Conservation (phyloP, 805 yeast species). For the Teunomyces atbi region DNA sequence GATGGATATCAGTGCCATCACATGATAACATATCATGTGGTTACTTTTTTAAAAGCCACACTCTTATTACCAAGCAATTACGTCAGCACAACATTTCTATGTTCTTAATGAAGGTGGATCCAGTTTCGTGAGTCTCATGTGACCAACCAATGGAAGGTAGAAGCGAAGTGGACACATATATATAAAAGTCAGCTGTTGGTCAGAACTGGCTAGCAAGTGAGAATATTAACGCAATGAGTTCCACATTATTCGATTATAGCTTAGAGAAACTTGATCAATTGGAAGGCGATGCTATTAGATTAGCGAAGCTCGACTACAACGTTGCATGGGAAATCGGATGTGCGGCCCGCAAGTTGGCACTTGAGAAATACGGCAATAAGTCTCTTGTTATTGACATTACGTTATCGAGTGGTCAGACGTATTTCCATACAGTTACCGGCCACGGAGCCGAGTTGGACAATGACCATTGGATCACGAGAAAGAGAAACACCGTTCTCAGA, state of each 20-base stretch:
- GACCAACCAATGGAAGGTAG: neutral
- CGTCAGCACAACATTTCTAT: neutral
- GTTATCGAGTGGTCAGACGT: conserved; percentile 42
- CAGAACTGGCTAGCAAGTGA: neutral
- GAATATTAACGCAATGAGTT: neutral
- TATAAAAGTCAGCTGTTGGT: neutral
- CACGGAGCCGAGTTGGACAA: conserved; percentile 46
- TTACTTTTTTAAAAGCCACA: no score
- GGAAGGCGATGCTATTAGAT: conserved; percentile 16
- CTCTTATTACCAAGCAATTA: neutral
- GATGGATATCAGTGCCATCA: no score
- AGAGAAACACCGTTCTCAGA: conserved; percentile 47
- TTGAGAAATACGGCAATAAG: conserved; percentile 20
- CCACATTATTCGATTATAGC: conserved; percentile 12
- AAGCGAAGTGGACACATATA: neutral
- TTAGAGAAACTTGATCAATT: conserved; percentile 19
- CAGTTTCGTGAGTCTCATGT: neutral
- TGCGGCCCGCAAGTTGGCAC: conserved; percentile 37
- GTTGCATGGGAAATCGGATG: conserved; percentile 48
- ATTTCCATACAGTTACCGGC: conserved; percentile 44
- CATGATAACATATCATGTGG: no score
- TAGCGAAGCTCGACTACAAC: conserved; percentile 29
- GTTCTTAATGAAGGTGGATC: no score
- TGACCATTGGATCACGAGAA: conserved; percentile 53
- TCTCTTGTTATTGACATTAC: conserved; percentile 50